Percentiles rank a stretch among this genome's conserved stretches.
These are phyloP conservation scores for Cichorium intybus DNA, from an alignment of 140 eudicot genomes.

Conservation along the genomic window DNA sequence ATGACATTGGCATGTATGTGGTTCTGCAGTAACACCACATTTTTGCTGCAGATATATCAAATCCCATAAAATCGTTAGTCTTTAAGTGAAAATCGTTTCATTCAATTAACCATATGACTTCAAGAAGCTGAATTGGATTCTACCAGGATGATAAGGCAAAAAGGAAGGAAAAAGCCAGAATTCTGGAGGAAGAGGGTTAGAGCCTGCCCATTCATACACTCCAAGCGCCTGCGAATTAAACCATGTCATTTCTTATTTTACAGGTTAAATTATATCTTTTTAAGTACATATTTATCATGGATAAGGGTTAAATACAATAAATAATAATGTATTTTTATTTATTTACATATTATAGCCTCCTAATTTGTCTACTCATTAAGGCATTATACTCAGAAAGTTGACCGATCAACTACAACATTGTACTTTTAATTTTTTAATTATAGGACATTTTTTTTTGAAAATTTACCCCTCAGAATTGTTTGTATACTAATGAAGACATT, in stretches of 20 bases:
- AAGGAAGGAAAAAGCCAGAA: slow-evolving; percentile 47
- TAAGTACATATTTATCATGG: neutral
- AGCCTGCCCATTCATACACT: slow-evolving; percentile 51
- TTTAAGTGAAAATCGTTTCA: neutral
- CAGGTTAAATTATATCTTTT: neutral
- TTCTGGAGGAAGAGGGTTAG: slow-evolving; percentile 55
- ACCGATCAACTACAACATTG: neutral
- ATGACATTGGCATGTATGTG: slow-evolving; percentile 44
- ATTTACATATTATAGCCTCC: neutral
- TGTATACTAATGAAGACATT: too few relatives aligned
- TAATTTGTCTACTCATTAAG: neutral
- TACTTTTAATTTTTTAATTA: neutral
- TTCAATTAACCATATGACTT: neutral
- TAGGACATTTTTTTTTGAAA: neutral
- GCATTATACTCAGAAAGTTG: neutral
- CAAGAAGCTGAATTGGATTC: neutral
- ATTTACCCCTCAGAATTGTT: neutral
- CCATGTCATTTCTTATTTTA: neutral
- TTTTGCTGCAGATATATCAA: slow-evolving; percentile 34
- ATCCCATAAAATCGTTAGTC: neutral
- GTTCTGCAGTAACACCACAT: slow-evolving; percentile 48
- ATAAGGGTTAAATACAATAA: neutral
- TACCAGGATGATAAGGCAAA: slow-evolving; percentile 51
- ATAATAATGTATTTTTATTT: neutral
- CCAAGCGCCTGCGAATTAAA: slow-evolving; percentile 43